A percentile compares a stretch with the other conserved stretches of the same genome.
Evolutionary conservation across 2,329 filamentous ascomycete species (phyloP).

Genomic region (Thelonectria rubi): DNA sequence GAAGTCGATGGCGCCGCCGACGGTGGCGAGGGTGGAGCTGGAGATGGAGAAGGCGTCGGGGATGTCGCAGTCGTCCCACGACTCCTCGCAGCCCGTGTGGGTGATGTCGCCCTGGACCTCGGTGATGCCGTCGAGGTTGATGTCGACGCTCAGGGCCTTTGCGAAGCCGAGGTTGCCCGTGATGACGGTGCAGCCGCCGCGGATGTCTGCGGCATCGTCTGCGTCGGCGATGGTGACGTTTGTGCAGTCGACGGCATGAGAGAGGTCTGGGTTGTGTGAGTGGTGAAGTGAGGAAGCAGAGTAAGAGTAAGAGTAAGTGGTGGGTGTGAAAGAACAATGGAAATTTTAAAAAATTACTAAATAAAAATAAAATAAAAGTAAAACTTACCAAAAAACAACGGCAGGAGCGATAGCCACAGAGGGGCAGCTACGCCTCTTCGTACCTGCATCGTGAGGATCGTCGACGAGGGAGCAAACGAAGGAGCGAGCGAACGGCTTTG

Average conservation of each 20-base stretch:
- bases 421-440: constrained; percentile 2
- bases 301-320: too few relatives aligned
- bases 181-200: constrained; percentile 24
- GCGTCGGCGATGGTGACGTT: constrained; percentile 28
- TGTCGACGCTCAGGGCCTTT: constrained; percentile 12
- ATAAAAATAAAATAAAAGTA: background rate
- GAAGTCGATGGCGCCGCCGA: constrained; percentile 22
- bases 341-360: too few relatives aligned
- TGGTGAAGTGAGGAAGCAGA: background rate
- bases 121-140: constrained; percentile 29
- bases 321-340: too few relatives aligned
- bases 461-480: background rate
- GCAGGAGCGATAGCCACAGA: constrained; percentile 15
- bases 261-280: constrained; percentile 7
- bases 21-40: constrained; percentile 23
- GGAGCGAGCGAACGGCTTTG: background rate
- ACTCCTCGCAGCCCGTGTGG: constrained; percentile 10
- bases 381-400: background rate
- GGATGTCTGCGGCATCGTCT: constrained; percentile 23
- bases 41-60: constrained; percentile 22
- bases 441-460: constrained; percentile 7
- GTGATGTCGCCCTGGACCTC: constrained; percentile 21
- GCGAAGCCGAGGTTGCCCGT: constrained; percentile 17
- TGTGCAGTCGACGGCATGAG: constrained; percentile 13
- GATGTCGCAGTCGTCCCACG: constrained; percentile 6